Percentiles rank a stretch among this genome's conserved stretches.
Evolutionary conservation across 768 basidiomycete genomes (phyloP).

Genomic region (Pilatotrama ljubarskyi): DNA sequence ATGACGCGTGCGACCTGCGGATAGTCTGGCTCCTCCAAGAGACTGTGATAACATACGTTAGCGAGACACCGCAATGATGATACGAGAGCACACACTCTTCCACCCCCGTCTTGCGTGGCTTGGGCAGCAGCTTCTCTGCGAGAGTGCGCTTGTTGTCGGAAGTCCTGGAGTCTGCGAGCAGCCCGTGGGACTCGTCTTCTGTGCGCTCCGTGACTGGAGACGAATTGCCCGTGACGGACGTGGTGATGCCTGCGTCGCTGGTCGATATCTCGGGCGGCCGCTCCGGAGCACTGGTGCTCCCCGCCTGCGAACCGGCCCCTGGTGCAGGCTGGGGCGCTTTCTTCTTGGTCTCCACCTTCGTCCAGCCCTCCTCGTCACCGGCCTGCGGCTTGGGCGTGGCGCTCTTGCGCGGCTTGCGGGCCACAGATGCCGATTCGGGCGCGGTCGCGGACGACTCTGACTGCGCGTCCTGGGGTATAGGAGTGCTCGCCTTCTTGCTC

Average conservation of each 20-base stretch:
- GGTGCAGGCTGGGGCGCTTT: slow-evolving; percentile 20
- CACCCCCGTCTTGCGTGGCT: slow-evolving; percentile 61
- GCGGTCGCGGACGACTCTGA: slow-evolving; percentile 33
- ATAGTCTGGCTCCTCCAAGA: slow-evolving; percentile 60
- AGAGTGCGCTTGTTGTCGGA: slow-evolving; percentile 41
- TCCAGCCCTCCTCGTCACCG: slow-evolving; percentile 69
- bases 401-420: slow-evolving; percentile 35
- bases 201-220: slow-evolving; percentile 36
- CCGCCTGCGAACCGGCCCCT: slow-evolving; percentile 3
- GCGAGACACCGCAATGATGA: not conserved
- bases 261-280: slow-evolving; percentile 37
- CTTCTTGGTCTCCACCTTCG: slow-evolving; percentile 59
- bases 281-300: slow-evolving; percentile 9
- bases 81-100: slow-evolving; percentile 64
- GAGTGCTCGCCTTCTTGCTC: slow-evolving; percentile 26
- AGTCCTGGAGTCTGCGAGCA: slow-evolving; percentile 1
- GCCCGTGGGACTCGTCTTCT: slow-evolving; percentile 29
- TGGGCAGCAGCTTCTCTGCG: slow-evolving; percentile 66
- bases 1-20: slow-evolving; percentile 63
- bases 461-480: slow-evolving; percentile 23
- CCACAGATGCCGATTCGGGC: slow-evolving; percentile 28
- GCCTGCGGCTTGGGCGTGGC: slow-evolving; percentile 25
- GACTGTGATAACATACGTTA: slow-evolving; percentile 40
- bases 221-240: slow-evolving; percentile 42
- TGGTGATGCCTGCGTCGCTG: slow-evolving; percentile 53